A percentile compares a stretch with the other conserved stretches of the same genome.
These are phyloP conservation scores for Kickxella alabastrina DNA, from an alignment of 192 early-diverging fungal species.

Conservation along the genomic window DNA sequence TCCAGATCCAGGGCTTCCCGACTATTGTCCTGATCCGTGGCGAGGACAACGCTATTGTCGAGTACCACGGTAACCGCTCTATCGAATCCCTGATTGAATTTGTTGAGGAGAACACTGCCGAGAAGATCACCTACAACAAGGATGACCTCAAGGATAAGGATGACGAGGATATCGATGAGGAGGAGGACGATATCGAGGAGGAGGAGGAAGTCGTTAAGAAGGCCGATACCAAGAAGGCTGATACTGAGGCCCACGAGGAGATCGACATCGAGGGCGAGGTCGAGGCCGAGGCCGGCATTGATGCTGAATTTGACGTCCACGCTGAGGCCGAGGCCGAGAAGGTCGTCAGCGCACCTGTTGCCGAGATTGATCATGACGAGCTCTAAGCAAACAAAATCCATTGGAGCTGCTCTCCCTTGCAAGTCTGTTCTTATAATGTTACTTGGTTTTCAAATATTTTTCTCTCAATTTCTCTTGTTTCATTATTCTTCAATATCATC, in stretches of 20 bases:
- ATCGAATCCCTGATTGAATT: conserved; percentile 75
- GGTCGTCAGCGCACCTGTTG: conserved; percentile 4
- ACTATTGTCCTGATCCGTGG: conserved; percentile 92
- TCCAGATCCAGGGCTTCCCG: conserved; percentile 88
- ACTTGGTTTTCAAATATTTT: neutral
- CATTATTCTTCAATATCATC: no score
- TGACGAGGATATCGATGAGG: conserved; percentile 20
- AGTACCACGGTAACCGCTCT: conserved; percentile 81
- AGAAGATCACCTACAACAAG: conserved; percentile 44
- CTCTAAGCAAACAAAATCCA: conserved; percentile 8
- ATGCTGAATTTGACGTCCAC: conserved; percentile 3
- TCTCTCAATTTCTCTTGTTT: neutral
- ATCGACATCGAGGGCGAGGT: conserved; percentile 6
- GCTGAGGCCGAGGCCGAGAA: conserved; percentile 8
- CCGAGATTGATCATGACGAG: conserved; percentile 16
- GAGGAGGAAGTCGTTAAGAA: conserved; percentile 23
- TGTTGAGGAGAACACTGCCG: conserved; percentile 69
- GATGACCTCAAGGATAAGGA: conserved; percentile 30
- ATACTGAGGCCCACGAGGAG: conserved; percentile 13
- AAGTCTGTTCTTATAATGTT: neutral
- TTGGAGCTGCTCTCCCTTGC: neutral
- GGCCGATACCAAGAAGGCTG: conserved; percentile 16
- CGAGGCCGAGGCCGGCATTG: conserved; percentile 7
- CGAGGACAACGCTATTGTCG: conserved; percentile 69
- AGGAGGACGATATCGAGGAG: conserved; percentile 24